Evolutionary conservation across 257 asterid genomes (phyloP).

Genomic region (Handroanthus guayacan): DNA sequence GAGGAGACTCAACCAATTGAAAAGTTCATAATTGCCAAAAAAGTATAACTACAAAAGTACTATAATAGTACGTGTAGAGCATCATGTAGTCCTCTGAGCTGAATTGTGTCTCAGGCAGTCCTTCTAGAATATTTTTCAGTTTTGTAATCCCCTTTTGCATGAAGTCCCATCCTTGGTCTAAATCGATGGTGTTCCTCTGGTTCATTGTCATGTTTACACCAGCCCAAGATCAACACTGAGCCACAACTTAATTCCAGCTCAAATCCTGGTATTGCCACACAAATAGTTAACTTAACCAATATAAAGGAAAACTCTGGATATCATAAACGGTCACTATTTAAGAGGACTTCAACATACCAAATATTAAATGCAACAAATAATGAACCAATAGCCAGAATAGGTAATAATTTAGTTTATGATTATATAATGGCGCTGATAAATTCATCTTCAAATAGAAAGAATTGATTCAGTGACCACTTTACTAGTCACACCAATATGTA

Average conservation of each 20-base stretch:
- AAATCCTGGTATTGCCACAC: conserved; percentile 28
- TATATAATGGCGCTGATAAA: conserved; percentile 2
- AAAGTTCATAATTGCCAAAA: not conserved
- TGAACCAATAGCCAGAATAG: not conserved
- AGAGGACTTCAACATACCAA: not conserved
- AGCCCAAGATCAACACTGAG: conserved; percentile 35
- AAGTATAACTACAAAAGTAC: not conserved
- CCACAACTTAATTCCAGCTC: conserved; percentile 30
- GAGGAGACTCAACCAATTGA: conserved; percentile 34
- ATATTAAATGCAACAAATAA: not conserved
- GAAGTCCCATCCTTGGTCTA: conserved; percentile 94
- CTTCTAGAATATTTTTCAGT: conserved; percentile 91
- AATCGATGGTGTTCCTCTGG: conserved; percentile 74
- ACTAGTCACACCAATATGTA: not conserved
- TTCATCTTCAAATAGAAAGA: conserved; percentile 7
- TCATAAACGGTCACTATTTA: conserved; percentile 7
- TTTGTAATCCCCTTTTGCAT: conserved; percentile 92
- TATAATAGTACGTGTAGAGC: conserved; percentile 84
- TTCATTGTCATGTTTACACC: conserved; percentile 58
- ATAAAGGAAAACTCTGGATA: conserved; percentile 8
- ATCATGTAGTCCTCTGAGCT: conserved; percentile 90
- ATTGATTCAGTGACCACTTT: not conserved
- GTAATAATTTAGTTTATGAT: not conserved
- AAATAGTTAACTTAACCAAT: conserved; percentile 12
- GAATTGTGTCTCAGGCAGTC: conserved; percentile 87